A percentile compares a stretch with the other conserved stretches of the same genome.
Evolutionary conservation across 1,139 yeast genomes (phyloP).

Genomic region (Candida labiduridarum): DNA sequence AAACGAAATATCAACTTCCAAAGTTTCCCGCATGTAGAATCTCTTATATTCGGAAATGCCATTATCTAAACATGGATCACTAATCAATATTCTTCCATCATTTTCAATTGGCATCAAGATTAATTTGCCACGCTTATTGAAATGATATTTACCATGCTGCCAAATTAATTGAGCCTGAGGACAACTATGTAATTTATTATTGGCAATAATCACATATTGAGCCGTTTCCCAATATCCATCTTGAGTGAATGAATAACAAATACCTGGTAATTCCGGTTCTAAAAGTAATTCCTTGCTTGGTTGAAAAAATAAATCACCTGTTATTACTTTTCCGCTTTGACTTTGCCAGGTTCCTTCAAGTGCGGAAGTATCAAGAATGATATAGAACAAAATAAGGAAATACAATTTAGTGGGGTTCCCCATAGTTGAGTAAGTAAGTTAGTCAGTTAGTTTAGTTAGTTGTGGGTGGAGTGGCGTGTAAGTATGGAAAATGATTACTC

Average conservation of each 20-base stretch:
- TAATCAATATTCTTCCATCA: constrained; percentile 33
- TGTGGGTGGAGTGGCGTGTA: neutral
- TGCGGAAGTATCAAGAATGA: neutral
- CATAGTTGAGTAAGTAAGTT: too few species aligned
- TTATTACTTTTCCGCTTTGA: constrained; percentile 28
- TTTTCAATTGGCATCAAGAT: constrained; percentile 26
- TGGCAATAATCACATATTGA: constrained; percentile 26
- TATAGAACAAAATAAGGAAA: neutral
- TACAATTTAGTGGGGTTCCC: neutral
- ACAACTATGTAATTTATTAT: constrained; percentile 28
- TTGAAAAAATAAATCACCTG: constrained; percentile 32
- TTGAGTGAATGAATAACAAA: constrained; percentile 31
- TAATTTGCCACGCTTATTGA: constrained; percentile 19
- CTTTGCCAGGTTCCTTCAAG: constrained; percentile 32
- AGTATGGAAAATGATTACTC: too few species aligned
- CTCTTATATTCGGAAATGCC: constrained; percentile 25
- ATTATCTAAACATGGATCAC: constrained; percentile 30
- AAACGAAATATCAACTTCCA: constrained; percentile 24
- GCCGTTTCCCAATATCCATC: constrained; percentile 35
- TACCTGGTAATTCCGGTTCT: constrained; percentile 36
- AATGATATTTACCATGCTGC: constrained; percentile 32
- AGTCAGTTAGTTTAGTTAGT: too few species aligned
- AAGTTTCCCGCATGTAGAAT: constrained; percentile 23
- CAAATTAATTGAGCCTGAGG: constrained; percentile 30
- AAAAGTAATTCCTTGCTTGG: constrained; percentile 30